A percentile compares a stretch with the other conserved stretches of the same genome.
phyloP scores from a whole-genome alignment of 2,329 filamentous ascomycete genomes.

The Arthroderma uncinatum region DNA sequence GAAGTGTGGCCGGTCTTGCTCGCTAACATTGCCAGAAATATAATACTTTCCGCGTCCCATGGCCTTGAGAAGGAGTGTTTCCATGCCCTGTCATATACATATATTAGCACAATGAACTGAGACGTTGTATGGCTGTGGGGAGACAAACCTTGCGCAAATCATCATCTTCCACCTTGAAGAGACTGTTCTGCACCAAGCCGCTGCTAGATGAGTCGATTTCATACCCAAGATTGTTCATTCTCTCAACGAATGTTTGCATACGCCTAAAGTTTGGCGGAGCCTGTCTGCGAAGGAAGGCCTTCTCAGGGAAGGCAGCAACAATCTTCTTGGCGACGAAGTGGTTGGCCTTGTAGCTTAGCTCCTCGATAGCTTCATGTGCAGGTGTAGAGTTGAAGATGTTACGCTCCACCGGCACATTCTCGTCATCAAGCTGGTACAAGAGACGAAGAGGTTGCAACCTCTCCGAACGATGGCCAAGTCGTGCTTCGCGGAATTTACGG shows the following conservation, averaged over 20 bases:
- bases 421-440: conserved; percentile 88
- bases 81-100: conserved; percentile 63
- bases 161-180: conserved; percentile 82
- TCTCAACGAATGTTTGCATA: conserved; percentile 78
- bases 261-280: conserved; percentile 74
- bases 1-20: conserved; percentile 76
- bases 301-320: conserved; percentile 67
- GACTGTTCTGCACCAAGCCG: conserved; percentile 80
- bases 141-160: conserved; percentile 64
- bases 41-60: conserved; percentile 97
- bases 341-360: conserved; percentile 89
- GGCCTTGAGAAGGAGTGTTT: conserved; percentile 85
- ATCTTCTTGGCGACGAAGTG: conserved; percentile 78
- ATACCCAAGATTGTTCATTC: conserved; percentile 84
- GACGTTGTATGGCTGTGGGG: not conserved
- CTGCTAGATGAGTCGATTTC: conserved; percentile 84
- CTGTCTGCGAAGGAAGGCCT: conserved; percentile 84
- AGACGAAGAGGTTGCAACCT: conserved; percentile 78
- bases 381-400: conserved; percentile 90
- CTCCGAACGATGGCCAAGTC: conserved; percentile 67
- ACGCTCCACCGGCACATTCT: conserved; percentile 91
- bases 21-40: conserved; percentile 65
- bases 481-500: conserved; percentile 79
- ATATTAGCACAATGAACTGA: conserved; percentile 9
- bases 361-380: conserved; percentile 87